phyloP scores from a whole-genome alignment of 2,329 filamentous ascomycete species.

The Pseudocercospora cruenta region DNA sequence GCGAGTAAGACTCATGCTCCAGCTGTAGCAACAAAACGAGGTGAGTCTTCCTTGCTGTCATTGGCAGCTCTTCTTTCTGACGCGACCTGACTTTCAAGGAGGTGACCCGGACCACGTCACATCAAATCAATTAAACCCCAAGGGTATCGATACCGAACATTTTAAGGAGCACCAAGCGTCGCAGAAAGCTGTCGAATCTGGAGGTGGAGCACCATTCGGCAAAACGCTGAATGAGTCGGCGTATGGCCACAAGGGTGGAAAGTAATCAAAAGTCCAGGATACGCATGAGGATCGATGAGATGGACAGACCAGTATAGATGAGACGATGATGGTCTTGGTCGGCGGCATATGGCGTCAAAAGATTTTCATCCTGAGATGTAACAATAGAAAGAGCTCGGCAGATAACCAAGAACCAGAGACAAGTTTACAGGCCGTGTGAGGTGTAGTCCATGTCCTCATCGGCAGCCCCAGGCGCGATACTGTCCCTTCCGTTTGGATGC shows the following conservation, averaged over 20 bases:
- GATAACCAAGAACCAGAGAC: neutral
- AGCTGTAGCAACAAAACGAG: constrained; percentile 40
- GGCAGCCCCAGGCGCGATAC: neutral
- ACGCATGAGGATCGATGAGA: neutral
- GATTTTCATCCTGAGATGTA: neutral
- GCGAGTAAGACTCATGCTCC: constrained; percentile 41
- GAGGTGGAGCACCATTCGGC: constrained; percentile 26
- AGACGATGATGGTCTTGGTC: neutral
- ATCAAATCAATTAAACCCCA: constrained; percentile 32
- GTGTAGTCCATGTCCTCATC: neutral
- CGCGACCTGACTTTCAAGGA: constrained; percentile 15
- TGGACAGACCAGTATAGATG: neutral
- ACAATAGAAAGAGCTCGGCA: neutral
- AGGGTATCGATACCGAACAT: constrained; percentile 37
- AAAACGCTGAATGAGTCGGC: constrained; percentile 38
- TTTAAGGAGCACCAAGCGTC: constrained; percentile 39
- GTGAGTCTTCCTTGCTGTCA: constrained; percentile 26
- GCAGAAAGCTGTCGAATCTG: constrained; percentile 34
- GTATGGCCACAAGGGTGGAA: constrained; percentile 42
- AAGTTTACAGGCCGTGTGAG: neutral
- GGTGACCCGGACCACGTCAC: constrained; percentile 32
- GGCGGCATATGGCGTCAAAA: neutral
- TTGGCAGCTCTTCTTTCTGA: neutral
- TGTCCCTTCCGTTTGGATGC: neutral
- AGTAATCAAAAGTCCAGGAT: constrained; percentile 24